Evolutionary conservation across 306 rosid genomes (phyloP).

Genomic region (Vigna hirtella): DNA sequence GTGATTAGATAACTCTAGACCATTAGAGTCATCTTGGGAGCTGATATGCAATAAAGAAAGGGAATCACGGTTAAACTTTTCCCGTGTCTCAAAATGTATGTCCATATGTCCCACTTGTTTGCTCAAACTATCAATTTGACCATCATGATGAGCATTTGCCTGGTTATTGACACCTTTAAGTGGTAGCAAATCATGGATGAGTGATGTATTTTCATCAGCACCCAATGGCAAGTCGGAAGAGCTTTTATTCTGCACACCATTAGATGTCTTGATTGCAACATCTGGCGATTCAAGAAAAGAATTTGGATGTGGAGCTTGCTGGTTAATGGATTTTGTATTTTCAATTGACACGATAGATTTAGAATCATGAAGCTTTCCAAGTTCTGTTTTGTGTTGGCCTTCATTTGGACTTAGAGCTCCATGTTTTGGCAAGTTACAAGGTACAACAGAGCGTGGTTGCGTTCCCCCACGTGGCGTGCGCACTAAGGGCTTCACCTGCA

Average conservation of each 20-base stretch:
- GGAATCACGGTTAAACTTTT: conserved; percentile 40
- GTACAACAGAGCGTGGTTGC: conserved; percentile 55
- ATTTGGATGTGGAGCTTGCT: conserved; percentile 41
- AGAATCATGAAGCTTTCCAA: conserved; percentile 60
- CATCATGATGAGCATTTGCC: conserved; percentile 46
- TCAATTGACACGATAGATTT: conserved; percentile 47
- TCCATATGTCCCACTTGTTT: conserved; percentile 57
- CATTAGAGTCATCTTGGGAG: conserved; percentile 47
- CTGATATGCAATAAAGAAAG: conserved; percentile 40
- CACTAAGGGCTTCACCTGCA: conserved; percentile 67
- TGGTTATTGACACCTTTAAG: conserved; percentile 37
- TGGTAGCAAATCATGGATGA: conserved; percentile 41
- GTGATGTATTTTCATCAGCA: conserved; percentile 36
- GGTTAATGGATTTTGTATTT: conserved; percentile 47
- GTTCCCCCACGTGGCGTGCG: conserved; percentile 67
- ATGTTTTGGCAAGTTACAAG: conserved; percentile 63
- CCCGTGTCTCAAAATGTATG: conserved; percentile 43
- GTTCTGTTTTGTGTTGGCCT: conserved; percentile 58
- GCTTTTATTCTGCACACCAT: conserved; percentile 48
- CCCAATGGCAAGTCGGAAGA: conserved; percentile 38
- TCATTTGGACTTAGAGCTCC: conserved; percentile 55
- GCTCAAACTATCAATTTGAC: conserved; percentile 58
- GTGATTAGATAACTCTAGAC: conserved; percentile 38
- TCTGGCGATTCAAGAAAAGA: conserved; percentile 52
- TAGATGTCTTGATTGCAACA: conserved; percentile 45